These are phyloP conservation scores for Mycena galopus DNA, from an alignment of 768 basidiomycete species.

Conservation along the genomic window DNA sequence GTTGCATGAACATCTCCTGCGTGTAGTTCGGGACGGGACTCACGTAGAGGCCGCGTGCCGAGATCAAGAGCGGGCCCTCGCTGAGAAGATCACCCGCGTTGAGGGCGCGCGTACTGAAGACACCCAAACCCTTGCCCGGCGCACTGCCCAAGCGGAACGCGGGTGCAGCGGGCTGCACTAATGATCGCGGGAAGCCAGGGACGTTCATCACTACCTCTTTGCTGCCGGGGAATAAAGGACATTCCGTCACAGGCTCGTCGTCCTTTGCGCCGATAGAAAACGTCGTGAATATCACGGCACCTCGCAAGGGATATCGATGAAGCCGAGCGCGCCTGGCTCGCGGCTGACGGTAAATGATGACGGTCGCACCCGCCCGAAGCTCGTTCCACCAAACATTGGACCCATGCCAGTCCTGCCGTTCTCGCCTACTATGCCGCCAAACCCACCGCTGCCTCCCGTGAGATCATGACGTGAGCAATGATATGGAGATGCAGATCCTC, in stretches of 20 bases:
- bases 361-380: too few species aligned
- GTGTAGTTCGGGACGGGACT: neutral
- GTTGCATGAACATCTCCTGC: neutral
- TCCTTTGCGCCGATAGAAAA: neutral
- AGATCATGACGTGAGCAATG: too few species aligned
- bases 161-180: conserved; percentile 13
- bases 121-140: conserved; percentile 44
- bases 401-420: too few species aligned
- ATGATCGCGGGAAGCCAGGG: conserved; percentile 36
- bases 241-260: conserved; percentile 16
- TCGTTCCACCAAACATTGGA: too few species aligned
- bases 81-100: conserved; percentile 47
- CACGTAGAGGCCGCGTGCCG: conserved; percentile 32
- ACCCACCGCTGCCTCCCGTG: too few species aligned
- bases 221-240: conserved; percentile 26
- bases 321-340: too few species aligned
- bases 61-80: conserved; percentile 53
- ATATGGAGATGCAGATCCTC: too few species aligned
- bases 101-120: conserved; percentile 49
- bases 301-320: too few species aligned
- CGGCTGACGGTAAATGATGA: too few species aligned
- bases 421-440: too few species aligned
- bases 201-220: conserved; percentile 25
- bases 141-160: conserved; percentile 30
- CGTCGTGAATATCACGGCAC: neutral